phyloP scores from a whole-genome alignment of 108 stramenopile species.

The Epipyxis sp. region DNA sequence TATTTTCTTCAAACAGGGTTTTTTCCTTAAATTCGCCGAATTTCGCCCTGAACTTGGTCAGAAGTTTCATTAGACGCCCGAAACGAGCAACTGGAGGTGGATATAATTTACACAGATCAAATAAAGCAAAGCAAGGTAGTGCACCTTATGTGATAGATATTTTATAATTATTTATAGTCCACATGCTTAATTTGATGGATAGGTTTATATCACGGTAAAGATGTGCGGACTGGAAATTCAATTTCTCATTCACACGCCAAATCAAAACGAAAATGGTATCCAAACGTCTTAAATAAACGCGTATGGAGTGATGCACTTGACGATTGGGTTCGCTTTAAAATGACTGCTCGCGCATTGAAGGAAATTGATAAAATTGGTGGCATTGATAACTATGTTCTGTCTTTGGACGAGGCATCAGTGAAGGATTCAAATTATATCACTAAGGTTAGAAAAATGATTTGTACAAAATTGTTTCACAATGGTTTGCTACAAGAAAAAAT shows the following conservation, averaged over 20 bases:
- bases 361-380: slow-evolving; percentile 20
- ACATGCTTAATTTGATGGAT: not conserved
- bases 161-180: not conserved
- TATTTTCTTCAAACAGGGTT: too few relatives aligned
- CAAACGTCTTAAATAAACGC: slow-evolving; percentile 28
- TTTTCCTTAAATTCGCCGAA: too few relatives aligned
- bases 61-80: not conserved
- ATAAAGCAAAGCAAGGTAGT: slow-evolving; percentile 24
- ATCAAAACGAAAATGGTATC: not conserved
- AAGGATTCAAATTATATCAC: slow-evolving; percentile 26
- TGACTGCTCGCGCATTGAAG: slow-evolving; percentile 13
- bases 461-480: not conserved
- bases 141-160: not conserved
- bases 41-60: not conserved
- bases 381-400: slow-evolving; percentile 20
- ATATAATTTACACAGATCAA: slow-evolving; percentile 9
- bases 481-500: not conserved
- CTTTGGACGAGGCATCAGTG: slow-evolving; percentile 27
- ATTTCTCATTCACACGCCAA: slow-evolving; percentile 15
- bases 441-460: slow-evolving; percentile 1
- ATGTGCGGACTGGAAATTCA: not conserved
- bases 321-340: slow-evolving; percentile 33
- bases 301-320: slow-evolving; percentile 28
- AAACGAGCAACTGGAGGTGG: not conserved
- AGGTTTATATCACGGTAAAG: slow-evolving; percentile 34